Evolutionary conservation across 2,329 filamentous ascomycete genomes (phyloP), one percentile per base, ranked within the genome.

Genomic region (Colletotrichum cuscutae): DNA sequence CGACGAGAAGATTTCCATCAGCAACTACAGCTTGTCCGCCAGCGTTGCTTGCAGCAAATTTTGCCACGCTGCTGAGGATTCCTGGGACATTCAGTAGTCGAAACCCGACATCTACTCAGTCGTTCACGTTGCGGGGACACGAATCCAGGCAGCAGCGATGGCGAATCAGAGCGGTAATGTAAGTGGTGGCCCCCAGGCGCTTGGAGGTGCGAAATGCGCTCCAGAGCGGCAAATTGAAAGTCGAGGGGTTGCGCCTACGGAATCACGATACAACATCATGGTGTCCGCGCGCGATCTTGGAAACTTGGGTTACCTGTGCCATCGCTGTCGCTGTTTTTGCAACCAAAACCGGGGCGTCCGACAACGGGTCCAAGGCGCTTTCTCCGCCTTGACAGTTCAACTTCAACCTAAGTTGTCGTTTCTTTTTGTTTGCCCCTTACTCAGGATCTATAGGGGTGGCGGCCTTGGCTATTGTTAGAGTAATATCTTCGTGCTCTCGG

Each of bases 21-120:
- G 96, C 88, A 98, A 98, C 84, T 99, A 94, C 89, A 98, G 95
- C 80, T 89, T 99, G 75, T 98, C 95, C 80, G 97, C 97, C 74
- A 98, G 96, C 86, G 97, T 99, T 75, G 96, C 97, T 56, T 99
- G 97, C 89, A 98, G 96, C 90, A 99, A 98, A 84, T 98, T 99
- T 88, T 98, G 97, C 84, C 97, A 99, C 84, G 97, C 96, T 53
- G 96, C 95, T 56, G 97, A 99, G 85, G 97, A 99, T 82, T 93
- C 93, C 46, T 99, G 97, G 97, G 92, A 94, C 80, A 94, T 99
- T 77, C 90, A 98, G 79, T 99, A 91, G 88, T 58, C 28, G 32
- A n/a, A 12, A 13, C 13, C 3, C 32, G 11, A n/a, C 30, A 19
- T 32, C 56, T 5, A 19, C 8, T n/a, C 57, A 52, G n/a, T 28